These are phyloP conservation scores for Cladophialophora chaetospira DNA, from an alignment of 2,329 filamentous ascomycete species.

Conservation along the genomic window DNA sequence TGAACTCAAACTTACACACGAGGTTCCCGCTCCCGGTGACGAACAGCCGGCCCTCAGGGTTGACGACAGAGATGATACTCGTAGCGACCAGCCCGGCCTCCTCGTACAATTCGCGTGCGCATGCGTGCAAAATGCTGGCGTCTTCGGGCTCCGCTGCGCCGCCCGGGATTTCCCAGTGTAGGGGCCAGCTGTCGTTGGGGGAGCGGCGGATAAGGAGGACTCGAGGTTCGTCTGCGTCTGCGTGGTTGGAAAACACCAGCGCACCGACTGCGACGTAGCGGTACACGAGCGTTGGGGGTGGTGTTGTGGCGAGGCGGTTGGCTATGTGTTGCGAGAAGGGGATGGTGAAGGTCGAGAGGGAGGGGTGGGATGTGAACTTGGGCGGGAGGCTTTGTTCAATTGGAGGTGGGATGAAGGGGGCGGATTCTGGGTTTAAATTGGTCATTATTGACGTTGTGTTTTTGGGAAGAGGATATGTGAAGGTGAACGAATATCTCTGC, in stretches of 20 bases:
- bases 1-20: constrained; percentile 42
- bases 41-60: constrained; percentile 33
- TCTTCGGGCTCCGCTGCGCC: constrained; percentile 52
- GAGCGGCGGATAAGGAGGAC: constrained; percentile 51
- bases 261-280: constrained; percentile 21
- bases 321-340: constrained; percentile 4
- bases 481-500: too few species aligned
- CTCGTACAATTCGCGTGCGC: constrained; percentile 54
- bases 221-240: background rate
- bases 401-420: background rate
- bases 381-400: background rate
- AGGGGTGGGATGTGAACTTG: constrained; percentile 5
- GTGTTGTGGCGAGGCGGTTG: background rate
- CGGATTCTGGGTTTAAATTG: background rate
- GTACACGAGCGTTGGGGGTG: background rate
- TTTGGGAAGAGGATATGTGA: too few species aligned
- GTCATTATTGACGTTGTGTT: too few species aligned
- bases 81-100: constrained; percentile 53
- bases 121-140: constrained; percentile 50
- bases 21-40: constrained; percentile 21
- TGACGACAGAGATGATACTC: constrained; percentile 46
- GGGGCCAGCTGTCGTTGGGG: constrained; percentile 42
- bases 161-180: constrained; percentile 55
- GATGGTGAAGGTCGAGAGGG: constrained; percentile 11
- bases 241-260: constrained; percentile 9